Base-by-base conservation (phyloP, 2,329 filamentous ascomycete genomes). In the Claviceps africana region DNA sequence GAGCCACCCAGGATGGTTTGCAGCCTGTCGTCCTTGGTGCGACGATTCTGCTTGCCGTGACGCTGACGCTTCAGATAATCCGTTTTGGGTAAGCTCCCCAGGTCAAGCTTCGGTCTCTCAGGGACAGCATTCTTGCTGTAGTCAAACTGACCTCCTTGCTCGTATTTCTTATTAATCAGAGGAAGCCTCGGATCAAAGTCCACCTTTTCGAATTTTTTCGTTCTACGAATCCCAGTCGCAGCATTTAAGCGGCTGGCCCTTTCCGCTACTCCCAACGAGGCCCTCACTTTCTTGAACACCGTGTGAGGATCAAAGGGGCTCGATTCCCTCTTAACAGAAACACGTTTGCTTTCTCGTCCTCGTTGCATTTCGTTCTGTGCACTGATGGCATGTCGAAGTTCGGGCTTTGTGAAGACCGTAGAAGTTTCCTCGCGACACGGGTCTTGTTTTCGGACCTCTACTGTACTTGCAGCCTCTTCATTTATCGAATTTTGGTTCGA, bases 291-390 rank as follows among this genome's bases (percentile, higher is more conserved):
- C 61, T 81, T 81, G 60, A 76, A 81, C 1, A 82, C 77, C 0
- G 75, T 77, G 54, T 78, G 70, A 2, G 76, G 72, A 47, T 77
- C 75, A 55, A 81, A 81, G 0, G 78, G 78, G 56, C 78, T 82
- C 1, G 72, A 67, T 15, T 75, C 71, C 53, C 78, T 67, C 59
- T 81, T 82, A 17, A 67, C 59, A 1, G 66, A 58, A 15, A 33
- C 64, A 53, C 56, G 55, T 56, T 60, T 61, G 49, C 63, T 62
- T 39, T 62, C 63, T 54, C 64, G 56, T 47, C 65, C 60, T 50
- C 64, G 56, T 53, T 64, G 56, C 56, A 60, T 71, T 17, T 76
- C 75, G 30, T 64, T 66, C 30, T 77, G 63, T 15, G 70, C 74
- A 60, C 77, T 81, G 55, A 78, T 70, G 1, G 78, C 77, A 64